Evolutionary conservation across 257 asterid species (phyloP), one percentile per base, ranked within the genome.

Genomic region (Solanum arcanum): DNA sequence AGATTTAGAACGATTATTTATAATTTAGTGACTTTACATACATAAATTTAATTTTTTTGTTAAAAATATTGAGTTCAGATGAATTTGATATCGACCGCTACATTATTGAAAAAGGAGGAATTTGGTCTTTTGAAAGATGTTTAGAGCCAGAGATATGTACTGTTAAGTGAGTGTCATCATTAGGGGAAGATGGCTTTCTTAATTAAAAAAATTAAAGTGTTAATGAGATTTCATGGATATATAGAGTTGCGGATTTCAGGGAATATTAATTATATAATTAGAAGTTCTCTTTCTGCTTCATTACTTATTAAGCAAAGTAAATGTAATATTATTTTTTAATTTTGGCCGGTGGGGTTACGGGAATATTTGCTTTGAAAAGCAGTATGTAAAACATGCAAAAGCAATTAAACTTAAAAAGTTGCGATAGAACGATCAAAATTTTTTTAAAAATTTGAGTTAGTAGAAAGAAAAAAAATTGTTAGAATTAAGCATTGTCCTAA

Each of bases 121-220:
- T 82, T 89, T 75, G 37, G 29, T 69, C 66, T 70, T 87, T 87
- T 87, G 87, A 69, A 29, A 62, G 87, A 41, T 84, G 90, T 90
- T 89, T 91, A 88, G 93, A 86, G 91, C 88, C 90, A 92, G 44
- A 80, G 27, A 4, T 29, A 33, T 29, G 41, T 33, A 74, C 31
- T 74, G 27, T 47, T 23, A 29, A 47, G 85, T 90, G 91, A 86
- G 92, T 85, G 92, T 73, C 89, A 94, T 94, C 87, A 94, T 93
- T 92, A 83, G 88, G 47, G 75, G 70, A 73, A 29, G 60, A 35
- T 86, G 25, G 84, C 87, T 83, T 42, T 86, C 83, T 90, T 42
- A 75, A 78, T 37, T 44, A 56, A 88, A 80, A 66, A 83, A 41
- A 16, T 75, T 42, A 25, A 82, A 9, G 10, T 16, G 18, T 39